Evolutionary conservation across 805 yeast genomes (phyloP).

Genomic region (Nakazawaea ambrosiae): DNA sequence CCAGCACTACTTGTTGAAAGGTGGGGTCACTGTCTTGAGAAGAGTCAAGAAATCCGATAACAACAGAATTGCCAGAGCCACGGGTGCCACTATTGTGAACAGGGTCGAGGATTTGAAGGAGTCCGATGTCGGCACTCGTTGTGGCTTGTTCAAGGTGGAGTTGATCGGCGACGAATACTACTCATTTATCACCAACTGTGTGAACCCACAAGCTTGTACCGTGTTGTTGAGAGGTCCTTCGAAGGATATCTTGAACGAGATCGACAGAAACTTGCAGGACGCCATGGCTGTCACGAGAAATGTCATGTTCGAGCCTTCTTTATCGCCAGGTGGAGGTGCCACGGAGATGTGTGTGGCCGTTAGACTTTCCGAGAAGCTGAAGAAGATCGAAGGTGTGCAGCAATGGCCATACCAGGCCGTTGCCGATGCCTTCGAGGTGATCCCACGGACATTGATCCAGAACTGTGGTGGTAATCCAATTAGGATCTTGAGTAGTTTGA

Average conservation of each 20-base stretch:
- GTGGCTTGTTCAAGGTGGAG: slow-evolving; percentile 90
- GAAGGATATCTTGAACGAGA: slow-evolving; percentile 91
- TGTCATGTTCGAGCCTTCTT: slow-evolving; percentile 87
- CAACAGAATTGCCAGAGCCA: slow-evolving; percentile 93
- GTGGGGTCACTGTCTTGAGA: slow-evolving; percentile 87
- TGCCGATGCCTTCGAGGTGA: slow-evolving; percentile 97
- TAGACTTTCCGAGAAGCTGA: slow-evolving; percentile 81
- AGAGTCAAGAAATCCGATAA: slow-evolving; percentile 94
- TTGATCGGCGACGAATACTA: slow-evolving; percentile 96
- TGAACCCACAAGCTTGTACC: slow-evolving; percentile 89
- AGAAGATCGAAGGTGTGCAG: slow-evolving; percentile 85
- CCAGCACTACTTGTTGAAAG: slow-evolving; percentile 90
- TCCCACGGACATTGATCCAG: slow-evolving; percentile 94
- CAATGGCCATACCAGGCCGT: slow-evolving; percentile 99
- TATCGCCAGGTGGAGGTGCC: slow-evolving; percentile 99
- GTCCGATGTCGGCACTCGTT: slow-evolving; percentile 78
- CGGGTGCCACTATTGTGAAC: slow-evolving; percentile 96
- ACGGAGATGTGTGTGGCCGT: slow-evolving; percentile 98
- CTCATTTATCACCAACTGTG: slow-evolving; percentile 75
- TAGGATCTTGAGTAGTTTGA: slow-evolving; percentile 77
- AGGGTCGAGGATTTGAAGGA: slow-evolving; percentile 92
- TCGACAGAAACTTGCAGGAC: slow-evolving; percentile 94
- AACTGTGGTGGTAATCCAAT: slow-evolving; percentile 98
- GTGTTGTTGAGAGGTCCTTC: slow-evolving; percentile 92
- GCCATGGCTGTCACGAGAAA: slow-evolving; percentile 98